Evolutionary conservation across 306 rosid species (phyloP), one percentile per base, ranked within the genome.

Genomic region (Malus sieversii): DNA sequence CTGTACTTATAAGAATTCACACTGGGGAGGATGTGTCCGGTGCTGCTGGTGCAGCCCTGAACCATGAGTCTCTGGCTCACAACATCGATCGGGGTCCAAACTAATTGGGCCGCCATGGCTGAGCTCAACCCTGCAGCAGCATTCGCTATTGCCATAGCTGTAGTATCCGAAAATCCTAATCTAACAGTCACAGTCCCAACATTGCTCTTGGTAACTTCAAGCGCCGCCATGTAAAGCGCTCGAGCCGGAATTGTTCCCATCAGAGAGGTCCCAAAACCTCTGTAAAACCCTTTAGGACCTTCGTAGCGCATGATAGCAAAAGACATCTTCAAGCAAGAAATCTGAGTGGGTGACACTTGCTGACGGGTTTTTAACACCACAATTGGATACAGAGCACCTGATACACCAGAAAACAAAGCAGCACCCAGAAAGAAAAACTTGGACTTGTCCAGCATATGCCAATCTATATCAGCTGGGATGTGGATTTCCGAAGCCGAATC

Each of bases 381-480:
- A 75, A 90, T 86, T 1, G 98, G 98, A 69, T 95, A 95, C 22
- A 95, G 86, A 2, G 86, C 91, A 4, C 86, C 83, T 2, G 98
- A 95, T 19, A 95, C 97, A 25, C 98, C 97, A 4, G 98, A 95
- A 82, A 95, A 95, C 68, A 95, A 78, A 79, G 90, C 97, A 74
- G 98, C 98, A 53, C 98, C 98, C 3, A 95, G 85, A 83, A 92
- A 87, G 90, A 92, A 95, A 63, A 95, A 95, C 65, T 83, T 95
- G 48, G 97, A 92, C 79, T 95, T 95, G 80, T 95, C 98, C 3
- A 95, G 81, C 98, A 95, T 95, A 85, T 95, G 89, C 98, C 98
- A 95, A 25, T 95, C 98, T 71, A 95, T 87, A 66, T 95, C 98
- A 0, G 90, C 88, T 15, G 98, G 98, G 69, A 95, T 74, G 63